Conservation (phyloP, 345 rosid species). For the Populus euphratica region DNA sequence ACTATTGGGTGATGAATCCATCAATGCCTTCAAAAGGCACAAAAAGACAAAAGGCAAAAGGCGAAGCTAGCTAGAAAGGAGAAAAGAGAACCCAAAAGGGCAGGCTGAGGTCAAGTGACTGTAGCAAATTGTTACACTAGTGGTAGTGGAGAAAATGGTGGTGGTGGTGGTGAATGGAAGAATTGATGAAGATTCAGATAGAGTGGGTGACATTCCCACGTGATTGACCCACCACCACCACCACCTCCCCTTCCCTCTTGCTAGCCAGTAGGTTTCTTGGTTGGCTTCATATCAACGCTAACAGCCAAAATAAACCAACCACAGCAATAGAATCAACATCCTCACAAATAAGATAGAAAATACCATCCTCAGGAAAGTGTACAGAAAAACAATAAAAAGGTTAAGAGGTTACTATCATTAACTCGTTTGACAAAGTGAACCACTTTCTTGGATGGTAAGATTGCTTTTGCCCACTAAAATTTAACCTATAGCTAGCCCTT, state of each 20-base stretch:
- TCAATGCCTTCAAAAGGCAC: conserved; percentile 21
- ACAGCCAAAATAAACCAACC: conserved; percentile 60
- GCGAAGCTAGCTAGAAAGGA: conserved; percentile 10
- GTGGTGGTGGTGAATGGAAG: conserved; percentile 4
- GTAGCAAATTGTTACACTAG: conserved; percentile 22
- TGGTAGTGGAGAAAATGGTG: conserved; percentile 8
- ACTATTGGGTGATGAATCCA: conserved; percentile 23
- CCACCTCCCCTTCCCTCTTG: conserved; percentile 8
- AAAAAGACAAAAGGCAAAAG: conserved; percentile 12
- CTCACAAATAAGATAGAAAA: conserved; percentile 9
- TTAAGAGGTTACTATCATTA: conserved; percentile 42
- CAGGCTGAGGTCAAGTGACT: conserved; percentile 19
- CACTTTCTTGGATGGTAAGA: conserved; percentile 22
- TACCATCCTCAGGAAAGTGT: conserved; percentile 1
- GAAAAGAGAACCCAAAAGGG: conserved; percentile 9
- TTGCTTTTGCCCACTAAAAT: conserved; percentile 39
- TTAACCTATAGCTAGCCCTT: background rate
- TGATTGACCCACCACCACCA: conserved; percentile 69
- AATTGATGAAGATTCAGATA: conserved; percentile 9
- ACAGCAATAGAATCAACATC: conserved; percentile 20
- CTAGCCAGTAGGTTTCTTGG: conserved; percentile 41
- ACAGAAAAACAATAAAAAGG: conserved; percentile 15
- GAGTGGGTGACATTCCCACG: conserved; percentile 75
- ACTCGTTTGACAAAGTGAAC: conserved; percentile 40
- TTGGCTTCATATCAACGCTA: conserved; percentile 94